These are phyloP conservation scores for Paraconiothyrium sp. DNA, from an alignment of 2,329 filamentous ascomycete species.

Conservation along the genomic window DNA sequence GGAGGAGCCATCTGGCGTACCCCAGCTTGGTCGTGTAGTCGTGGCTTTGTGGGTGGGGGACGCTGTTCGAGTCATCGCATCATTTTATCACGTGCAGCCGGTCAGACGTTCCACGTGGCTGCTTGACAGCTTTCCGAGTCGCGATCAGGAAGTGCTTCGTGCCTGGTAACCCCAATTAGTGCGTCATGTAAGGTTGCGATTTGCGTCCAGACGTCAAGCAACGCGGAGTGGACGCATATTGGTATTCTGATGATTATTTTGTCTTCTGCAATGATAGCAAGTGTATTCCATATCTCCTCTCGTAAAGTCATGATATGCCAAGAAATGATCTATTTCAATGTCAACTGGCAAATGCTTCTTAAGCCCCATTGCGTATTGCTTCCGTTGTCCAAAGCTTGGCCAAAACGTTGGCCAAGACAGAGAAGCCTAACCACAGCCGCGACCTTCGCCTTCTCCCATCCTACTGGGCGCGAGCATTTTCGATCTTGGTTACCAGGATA, in stretches of 20 bases:
- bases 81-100: too few relatives aligned
- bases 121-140: too few relatives aligned
- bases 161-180: not conserved
- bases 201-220: not conserved
- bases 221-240: not conserved
- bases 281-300: not conserved
- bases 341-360: not conserved
- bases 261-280: not conserved
- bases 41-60: too few relatives aligned
- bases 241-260: not conserved
- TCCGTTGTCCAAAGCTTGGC: not conserved
- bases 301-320: slow-evolving; percentile 1
- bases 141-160: too few relatives aligned
- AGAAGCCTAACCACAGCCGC: not conserved
- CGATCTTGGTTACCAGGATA: slow-evolving; percentile 85
- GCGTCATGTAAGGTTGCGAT: too few relatives aligned
- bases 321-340: not conserved
- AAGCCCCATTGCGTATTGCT: not conserved
- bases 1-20: too few relatives aligned
- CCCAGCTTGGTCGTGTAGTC: too few relatives aligned
- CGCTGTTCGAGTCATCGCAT: too few relatives aligned
- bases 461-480: slow-evolving; percentile 68
- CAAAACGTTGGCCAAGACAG: not conserved
- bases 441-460: not conserved
- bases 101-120: too few relatives aligned